phyloP scores from a whole-genome alignment of 768 basidiomycete species.

The Naganishia kalamii region DNA sequence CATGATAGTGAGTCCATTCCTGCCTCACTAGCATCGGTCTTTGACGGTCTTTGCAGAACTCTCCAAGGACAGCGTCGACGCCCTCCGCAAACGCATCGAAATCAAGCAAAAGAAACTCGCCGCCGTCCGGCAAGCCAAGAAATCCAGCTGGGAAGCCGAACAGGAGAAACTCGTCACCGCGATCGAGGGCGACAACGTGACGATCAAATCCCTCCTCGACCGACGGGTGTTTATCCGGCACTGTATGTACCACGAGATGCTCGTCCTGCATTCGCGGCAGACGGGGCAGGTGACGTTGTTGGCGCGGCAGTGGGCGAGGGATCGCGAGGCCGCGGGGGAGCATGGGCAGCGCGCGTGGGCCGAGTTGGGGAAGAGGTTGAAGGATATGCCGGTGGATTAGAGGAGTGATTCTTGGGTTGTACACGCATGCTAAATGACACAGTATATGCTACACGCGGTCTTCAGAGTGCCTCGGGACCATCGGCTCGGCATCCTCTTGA shows the following conservation, averaged over 20 bases:
- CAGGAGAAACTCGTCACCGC: slow-evolving; percentile 62
- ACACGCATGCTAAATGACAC: too few relatives aligned
- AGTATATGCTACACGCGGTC: not conserved
- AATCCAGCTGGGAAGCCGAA: slow-evolving; percentile 80
- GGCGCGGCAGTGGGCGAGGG: slow-evolving; percentile 65
- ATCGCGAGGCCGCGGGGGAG: slow-evolving; percentile 65
- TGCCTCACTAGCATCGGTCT: not conserved
- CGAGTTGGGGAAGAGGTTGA: slow-evolving; percentile 62
- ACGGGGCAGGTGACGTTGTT: slow-evolving; percentile 70
- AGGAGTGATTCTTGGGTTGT: not conserved
- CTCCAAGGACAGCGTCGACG: slow-evolving; percentile 79
- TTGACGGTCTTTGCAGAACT: slow-evolving; percentile 46
- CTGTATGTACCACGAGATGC: slow-evolving; percentile 94
- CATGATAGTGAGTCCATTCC: slow-evolving; percentile 57
- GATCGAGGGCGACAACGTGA: slow-evolving; percentile 80
- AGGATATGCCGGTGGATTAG: slow-evolving; percentile 80
- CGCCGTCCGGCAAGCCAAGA: slow-evolving; percentile 60
- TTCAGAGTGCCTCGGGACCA: not conserved
- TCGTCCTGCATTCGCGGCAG: slow-evolving; percentile 84
- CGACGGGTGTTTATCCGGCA: slow-evolving; percentile 80
- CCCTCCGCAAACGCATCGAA: slow-evolving; percentile 79
- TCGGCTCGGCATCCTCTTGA: not conserved
- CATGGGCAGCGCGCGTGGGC: slow-evolving; percentile 66
- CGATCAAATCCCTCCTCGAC: slow-evolving; percentile 66
- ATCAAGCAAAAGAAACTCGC: slow-evolving; percentile 69